Percentiles rank a stretch among this genome's conserved stretches.
phyloP scores from a whole-genome alignment of 176 grass and related monocot genomes.

The Hordeum vulgare region DNA sequence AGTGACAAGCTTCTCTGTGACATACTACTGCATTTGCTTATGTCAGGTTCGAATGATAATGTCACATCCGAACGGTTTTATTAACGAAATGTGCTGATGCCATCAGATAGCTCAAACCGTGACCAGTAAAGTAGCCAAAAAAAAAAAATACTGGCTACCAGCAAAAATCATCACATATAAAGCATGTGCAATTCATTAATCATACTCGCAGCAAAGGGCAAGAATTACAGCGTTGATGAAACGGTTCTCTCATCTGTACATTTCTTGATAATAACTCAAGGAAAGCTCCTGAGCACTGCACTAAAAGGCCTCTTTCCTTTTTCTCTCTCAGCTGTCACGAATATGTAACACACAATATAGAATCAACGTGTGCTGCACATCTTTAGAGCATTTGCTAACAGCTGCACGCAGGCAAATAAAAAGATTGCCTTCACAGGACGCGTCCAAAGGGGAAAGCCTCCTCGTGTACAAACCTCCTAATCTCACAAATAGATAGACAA shows the following conservation, averaged over 20 bases:
- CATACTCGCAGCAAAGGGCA: not conserved
- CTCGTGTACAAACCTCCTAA: conserved; percentile 20
- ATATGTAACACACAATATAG: not conserved
- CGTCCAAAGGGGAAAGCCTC: conserved; percentile 22
- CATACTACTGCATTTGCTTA: not conserved
- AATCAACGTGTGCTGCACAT: conserved; percentile 1
- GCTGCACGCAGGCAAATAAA: conserved; percentile 43
- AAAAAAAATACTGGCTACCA: not conserved
- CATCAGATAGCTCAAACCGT: not conserved
- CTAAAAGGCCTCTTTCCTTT: not conserved
- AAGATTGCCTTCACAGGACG: conserved; percentile 47
- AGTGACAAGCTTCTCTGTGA: not conserved
- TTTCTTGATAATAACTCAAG: not conserved
- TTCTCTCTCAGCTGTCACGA: not conserved
- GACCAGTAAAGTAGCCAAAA: not conserved
- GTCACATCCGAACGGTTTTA: no score
- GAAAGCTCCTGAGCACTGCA: conserved; percentile 7
- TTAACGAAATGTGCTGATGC: not conserved
- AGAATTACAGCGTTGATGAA: not conserved
- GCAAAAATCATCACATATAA: not conserved
- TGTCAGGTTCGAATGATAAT: not conserved
- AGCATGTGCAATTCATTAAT: not conserved
- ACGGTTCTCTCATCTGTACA: conserved; percentile 2
- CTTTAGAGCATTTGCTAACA: not conserved
- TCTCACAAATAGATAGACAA: conserved; percentile 33